Conservation (phyloP, 495 filamentous ascomycete genomes). For the Neurospora sp. region DNA sequence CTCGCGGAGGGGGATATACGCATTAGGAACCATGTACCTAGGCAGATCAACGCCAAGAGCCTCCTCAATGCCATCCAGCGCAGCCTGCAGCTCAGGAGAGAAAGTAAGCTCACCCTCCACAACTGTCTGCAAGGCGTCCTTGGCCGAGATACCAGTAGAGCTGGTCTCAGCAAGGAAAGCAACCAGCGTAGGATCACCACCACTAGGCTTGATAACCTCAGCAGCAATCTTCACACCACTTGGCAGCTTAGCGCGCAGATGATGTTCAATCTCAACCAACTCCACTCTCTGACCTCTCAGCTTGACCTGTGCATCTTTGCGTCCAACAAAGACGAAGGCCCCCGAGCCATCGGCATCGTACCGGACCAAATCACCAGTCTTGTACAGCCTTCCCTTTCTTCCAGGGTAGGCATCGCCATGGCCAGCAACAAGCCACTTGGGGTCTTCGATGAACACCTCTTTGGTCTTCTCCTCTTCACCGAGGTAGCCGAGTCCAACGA, state of each 20-base stretch:
- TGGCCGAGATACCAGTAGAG: constrained; percentile 11
- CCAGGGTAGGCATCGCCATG: constrained; percentile 23
- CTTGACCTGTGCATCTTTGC: constrained; percentile 57
- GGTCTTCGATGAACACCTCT: constrained; percentile 38
- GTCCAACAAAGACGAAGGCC: constrained; percentile 46
- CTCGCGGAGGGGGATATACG: constrained; percentile 47
- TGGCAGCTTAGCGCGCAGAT: constrained; percentile 31
- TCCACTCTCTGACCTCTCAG: constrained; percentile 58
- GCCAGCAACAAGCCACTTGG: constrained; percentile 38
- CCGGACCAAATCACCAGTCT: constrained; percentile 55
- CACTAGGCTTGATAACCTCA: constrained; percentile 36
- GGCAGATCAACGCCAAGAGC: constrained; percentile 31
- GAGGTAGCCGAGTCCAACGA: constrained; percentile 43
- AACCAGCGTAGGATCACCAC: constrained; percentile 29
- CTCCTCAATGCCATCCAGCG: constrained; percentile 18
- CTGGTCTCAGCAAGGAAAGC: constrained; percentile 26
- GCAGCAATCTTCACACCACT: constrained; percentile 23
- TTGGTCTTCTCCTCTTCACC: constrained; percentile 32
- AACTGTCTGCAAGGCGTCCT: constrained; percentile 2
- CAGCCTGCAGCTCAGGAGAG: constrained; percentile 18
- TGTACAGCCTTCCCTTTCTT: constrained; percentile 49
- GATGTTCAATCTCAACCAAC: constrained; percentile 55
- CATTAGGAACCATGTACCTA: constrained; percentile 51
- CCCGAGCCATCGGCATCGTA: constrained; percentile 47
- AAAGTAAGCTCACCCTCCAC: constrained; percentile 9